Base-by-base conservation (phyloP, 106 monocot genomes). In the Hemerocallis citrina region DNA sequence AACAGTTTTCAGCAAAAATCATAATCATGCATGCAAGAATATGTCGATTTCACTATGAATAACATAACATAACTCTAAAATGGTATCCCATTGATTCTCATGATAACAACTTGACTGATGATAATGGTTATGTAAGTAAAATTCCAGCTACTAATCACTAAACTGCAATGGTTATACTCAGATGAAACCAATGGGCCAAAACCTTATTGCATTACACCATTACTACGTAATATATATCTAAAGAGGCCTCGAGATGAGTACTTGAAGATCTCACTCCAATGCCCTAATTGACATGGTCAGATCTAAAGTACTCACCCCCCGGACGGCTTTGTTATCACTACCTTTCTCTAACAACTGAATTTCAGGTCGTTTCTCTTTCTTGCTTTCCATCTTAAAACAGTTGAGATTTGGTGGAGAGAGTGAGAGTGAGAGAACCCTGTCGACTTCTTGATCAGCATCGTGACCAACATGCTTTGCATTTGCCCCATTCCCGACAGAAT, bases 221-320 rank as follows among this genome's bases (percentile, higher is more conserved):
- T 1, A 9, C 49, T 50, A 50, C 13, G 41, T n/a, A n/a, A n/a
- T n/a, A n/a, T n/a, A n/a, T n/a, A n/a, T n/a, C n/a, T n/a, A 41
- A 68, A 32, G 4, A 57, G 38, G 61, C 72, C 72, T 77, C 45
- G 69, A 72, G 67, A 68, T 67, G 71, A 95, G 95, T 95, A 95
- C 95, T 95, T 89, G 81, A 81, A 96, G 95, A 90, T 91, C 90
- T 91, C 95, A 96, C 84, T 96, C 89, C 95, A 86, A 95, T 79
- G 95, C 75, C 76, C 66, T 81, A 59, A 96, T 91, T 34, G 90
- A 91, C 95, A 95, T 95, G 89, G 95, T 95, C 83, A 95, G 95
- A 96, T 96, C 90, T 64, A 91, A 91, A 90, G 95, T 87, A 91
- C 87, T 91, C 84, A 69, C 64, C 79, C 87, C 79, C 71, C 72